Conservation (phyloP, 495 filamentous ascomycete genomes). For the Elasticomyces elasticus region DNA sequence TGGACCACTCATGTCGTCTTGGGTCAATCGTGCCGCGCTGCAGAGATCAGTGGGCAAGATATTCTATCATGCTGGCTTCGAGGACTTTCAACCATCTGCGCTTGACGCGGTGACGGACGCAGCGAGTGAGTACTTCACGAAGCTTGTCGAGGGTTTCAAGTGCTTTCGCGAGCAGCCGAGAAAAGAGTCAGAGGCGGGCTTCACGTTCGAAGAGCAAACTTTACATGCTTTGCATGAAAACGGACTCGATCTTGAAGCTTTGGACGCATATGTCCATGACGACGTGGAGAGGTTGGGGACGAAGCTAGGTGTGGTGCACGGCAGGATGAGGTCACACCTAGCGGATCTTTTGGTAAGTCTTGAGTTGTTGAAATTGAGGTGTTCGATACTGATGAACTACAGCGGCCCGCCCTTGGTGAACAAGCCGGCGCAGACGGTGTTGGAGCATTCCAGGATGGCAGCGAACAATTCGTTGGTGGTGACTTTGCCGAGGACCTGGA, state of each 20-base stretch:
- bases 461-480: conserved; percentile 91
- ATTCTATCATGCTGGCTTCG: conserved; percentile 93
- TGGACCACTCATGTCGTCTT: conserved; percentile 73
- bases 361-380: neutral
- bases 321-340: conserved; percentile 82
- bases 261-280: conserved; percentile 86
- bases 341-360: conserved; percentile 58
- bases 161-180: conserved; percentile 75
- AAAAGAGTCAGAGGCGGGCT: conserved; percentile 43
- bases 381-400: neutral
- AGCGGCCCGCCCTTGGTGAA: conserved; percentile 69
- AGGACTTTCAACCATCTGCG: conserved; percentile 92
- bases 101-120: conserved; percentile 85
- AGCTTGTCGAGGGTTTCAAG: conserved; percentile 66
- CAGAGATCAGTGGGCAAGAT: conserved; percentile 88
- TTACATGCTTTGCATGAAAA: conserved; percentile 75
- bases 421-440: conserved; percentile 73
- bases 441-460: conserved; percentile 86
- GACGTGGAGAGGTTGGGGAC: conserved; percentile 80
- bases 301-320: conserved; percentile 78
- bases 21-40: conserved; percentile 68
- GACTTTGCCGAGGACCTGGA: conserved; percentile 96
- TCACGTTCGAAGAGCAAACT: conserved; percentile 71
- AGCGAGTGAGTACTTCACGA: conserved; percentile 78
- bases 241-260: conserved; percentile 66